These are phyloP conservation scores for Chaetothyriales sp. DNA, from an alignment of 2,329 filamentous ascomycete genomes.

Conservation along the genomic window DNA sequence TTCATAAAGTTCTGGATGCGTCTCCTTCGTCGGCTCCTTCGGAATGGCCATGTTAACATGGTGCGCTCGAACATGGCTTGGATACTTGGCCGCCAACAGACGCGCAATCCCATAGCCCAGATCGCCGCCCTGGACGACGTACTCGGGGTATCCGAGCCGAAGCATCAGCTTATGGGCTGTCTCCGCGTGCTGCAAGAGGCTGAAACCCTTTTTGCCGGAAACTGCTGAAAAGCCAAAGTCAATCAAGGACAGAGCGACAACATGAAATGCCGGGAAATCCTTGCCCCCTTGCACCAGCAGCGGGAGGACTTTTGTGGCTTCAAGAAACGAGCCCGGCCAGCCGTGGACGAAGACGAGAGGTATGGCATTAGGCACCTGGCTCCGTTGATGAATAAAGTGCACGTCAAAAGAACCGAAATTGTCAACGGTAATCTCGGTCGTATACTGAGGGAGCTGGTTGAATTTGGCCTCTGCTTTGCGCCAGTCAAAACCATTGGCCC, in stretches of 20 bases:
- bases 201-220: constrained; percentile 36
- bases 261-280: constrained; percentile 33
- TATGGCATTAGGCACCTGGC: constrained; percentile 37
- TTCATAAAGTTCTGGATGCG: constrained; percentile 40
- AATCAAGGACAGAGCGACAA: constrained; percentile 38
- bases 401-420: constrained; percentile 46
- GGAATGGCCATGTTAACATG: constrained; percentile 46
- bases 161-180: constrained; percentile 53
- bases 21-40: constrained; percentile 33
- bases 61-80: constrained; percentile 37
- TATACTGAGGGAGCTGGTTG: constrained; percentile 46
- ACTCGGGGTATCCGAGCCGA: constrained; percentile 48
- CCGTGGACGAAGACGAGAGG: constrained; percentile 55
- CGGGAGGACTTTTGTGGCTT: constrained; percentile 48
- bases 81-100: constrained; percentile 44
- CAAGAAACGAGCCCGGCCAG: constrained; percentile 54
- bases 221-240: constrained; percentile 40
- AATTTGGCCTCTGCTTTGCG: constrained; percentile 41
- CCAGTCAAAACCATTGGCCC: constrained; percentile 47
- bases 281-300: constrained; percentile 25
- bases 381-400: constrained; percentile 49
- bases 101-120: constrained; percentile 53
- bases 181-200: constrained; percentile 46
- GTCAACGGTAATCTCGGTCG: constrained; percentile 31
- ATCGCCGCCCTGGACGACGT: constrained; percentile 49